phyloP scores from a whole-genome alignment of 345 rosid genomes.

The Zanthoxylum bungeanum region DNA sequence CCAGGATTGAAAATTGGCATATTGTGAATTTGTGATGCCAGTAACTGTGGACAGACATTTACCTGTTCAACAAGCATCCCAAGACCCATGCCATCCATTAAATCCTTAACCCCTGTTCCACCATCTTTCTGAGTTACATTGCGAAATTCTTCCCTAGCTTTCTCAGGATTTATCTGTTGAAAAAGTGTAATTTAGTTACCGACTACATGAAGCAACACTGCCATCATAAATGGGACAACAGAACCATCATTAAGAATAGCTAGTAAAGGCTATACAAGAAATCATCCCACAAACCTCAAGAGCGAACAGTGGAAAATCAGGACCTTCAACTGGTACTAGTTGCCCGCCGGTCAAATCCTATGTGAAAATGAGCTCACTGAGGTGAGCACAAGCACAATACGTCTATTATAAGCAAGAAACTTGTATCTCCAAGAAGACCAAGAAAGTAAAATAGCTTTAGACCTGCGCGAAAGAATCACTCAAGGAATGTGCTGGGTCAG shows the following conservation, averaged over 20 bases:
- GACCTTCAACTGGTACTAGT: constrained; percentile 88
- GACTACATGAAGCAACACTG: constrained; percentile 4
- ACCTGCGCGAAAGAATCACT: constrained; percentile 99
- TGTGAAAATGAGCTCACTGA: constrained; percentile 8
- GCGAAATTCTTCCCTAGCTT: constrained; percentile 93
- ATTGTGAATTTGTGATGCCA: constrained; percentile 8
- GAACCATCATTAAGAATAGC: constrained; percentile 9
- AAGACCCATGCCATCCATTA: constrained; percentile 98
- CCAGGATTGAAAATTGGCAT: not conserved
- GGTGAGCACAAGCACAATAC: not conserved
- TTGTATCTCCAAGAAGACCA: constrained; percentile 5
- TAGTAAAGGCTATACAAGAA: not conserved
- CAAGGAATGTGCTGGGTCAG: constrained; percentile 97
- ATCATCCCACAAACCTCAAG: constrained; percentile 58
- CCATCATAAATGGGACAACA: constrained; percentile 9
- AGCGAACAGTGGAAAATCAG: constrained; percentile 88
- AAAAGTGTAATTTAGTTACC: constrained; percentile 33
- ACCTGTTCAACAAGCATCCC: constrained; percentile 96
- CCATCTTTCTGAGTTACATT: constrained; percentile 60
- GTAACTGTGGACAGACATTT: constrained; percentile 13
- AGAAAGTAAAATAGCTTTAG: constrained; percentile 4
- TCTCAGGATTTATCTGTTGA: constrained; percentile 86
- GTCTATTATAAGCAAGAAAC: constrained; percentile 1
- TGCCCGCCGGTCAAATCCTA: constrained; percentile 94
- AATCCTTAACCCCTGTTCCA: constrained; percentile 87